phyloP scores from a whole-genome alignment of 257 asterid species.

The Dorcoceras hygrometricum region DNA sequence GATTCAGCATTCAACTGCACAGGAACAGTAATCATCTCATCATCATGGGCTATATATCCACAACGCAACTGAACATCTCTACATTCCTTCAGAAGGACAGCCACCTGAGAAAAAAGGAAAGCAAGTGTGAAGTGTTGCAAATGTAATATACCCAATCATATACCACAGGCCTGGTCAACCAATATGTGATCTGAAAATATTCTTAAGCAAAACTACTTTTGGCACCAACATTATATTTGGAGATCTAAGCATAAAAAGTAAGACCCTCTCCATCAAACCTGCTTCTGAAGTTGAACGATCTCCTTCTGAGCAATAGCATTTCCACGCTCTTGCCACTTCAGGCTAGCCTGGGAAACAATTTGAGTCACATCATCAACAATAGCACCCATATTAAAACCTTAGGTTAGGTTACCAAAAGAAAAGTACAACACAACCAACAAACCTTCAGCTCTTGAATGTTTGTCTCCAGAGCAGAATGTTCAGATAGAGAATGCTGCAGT shows the following conservation, averaged over 20 bases:
- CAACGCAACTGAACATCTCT: slow-evolving; percentile 89
- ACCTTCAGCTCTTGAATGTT: slow-evolving; percentile 75
- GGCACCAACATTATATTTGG: neutral
- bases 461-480: slow-evolving; percentile 51
- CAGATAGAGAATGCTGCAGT: slow-evolving; percentile 65
- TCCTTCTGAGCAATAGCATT: slow-evolving; percentile 64
- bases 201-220: slow-evolving; percentile 3
- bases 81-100: slow-evolving; percentile 84
- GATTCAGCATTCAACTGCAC: slow-evolving; percentile 30
- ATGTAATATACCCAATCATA: neutral
- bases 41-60: slow-evolving; percentile 54
- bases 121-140: neutral
- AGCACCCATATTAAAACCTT: slow-evolving; percentile 2
- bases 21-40: slow-evolving; percentile 32
- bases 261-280: slow-evolving; percentile 40
- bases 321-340: slow-evolving; percentile 82
- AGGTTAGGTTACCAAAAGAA: slow-evolving; percentile 8
- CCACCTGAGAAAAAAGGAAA: slow-evolving; percentile 46
- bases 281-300: slow-evolving; percentile 74
- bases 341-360: slow-evolving; percentile 51
- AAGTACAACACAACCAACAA: slow-evolving; percentile 9
- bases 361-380: slow-evolving; percentile 18
- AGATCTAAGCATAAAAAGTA: neutral
- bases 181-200: neutral
- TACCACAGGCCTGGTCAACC: neutral